Conservation (phyloP, 2,329 filamentous ascomycete species). For the Ophiocordyceps camponoti-leonardi region DNA sequence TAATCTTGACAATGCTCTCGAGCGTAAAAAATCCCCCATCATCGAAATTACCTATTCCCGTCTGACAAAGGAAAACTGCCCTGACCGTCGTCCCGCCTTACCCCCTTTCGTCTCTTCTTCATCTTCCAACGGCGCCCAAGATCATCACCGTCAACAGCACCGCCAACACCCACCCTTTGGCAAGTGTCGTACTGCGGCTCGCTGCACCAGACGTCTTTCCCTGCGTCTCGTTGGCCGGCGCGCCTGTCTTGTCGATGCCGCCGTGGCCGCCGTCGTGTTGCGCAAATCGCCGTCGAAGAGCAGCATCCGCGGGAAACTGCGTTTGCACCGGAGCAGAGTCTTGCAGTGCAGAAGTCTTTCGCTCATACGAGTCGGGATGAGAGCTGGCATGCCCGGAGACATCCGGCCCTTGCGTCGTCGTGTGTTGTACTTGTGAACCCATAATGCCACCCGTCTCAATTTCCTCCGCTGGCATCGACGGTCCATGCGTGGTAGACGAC, state of each 20-base stretch:
- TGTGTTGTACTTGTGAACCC: background rate
- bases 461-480: background rate
- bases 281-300: background rate
- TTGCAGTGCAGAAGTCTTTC: background rate
- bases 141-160: background rate
- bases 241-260: background rate
- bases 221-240: background rate
- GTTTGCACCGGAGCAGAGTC: background rate
- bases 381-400: background rate
- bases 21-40: constrained; percentile 5
- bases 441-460: background rate
- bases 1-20: constrained; percentile 5
- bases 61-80: constrained; percentile 1
- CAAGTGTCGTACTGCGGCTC: background rate
- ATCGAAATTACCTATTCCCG: constrained; percentile 4
- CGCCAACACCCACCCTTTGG: background rate
- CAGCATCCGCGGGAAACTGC: background rate
- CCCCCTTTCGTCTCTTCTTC: background rate
- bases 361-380: background rate
- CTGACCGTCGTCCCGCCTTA: background rate
- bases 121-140: background rate
- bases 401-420: background rate
- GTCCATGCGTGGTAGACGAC: background rate
- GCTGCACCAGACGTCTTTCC: background rate
- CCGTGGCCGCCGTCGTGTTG: background rate